Base-by-base conservation (phyloP, 202 grass and related monocot species). In the Elaeis oleifera region DNA sequence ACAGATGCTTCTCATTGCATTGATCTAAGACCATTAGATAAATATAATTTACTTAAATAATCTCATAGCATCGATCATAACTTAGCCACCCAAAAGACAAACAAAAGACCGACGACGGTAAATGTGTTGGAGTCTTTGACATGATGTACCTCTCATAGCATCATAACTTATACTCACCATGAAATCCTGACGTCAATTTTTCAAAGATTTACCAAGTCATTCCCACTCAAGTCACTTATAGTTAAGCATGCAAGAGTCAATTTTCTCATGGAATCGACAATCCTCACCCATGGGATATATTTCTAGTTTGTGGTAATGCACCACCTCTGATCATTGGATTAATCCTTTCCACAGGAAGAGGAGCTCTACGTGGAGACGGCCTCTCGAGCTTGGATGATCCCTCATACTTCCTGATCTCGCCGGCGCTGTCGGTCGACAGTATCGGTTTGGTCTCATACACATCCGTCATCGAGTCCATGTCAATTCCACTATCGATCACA, bases 381-480 rank as follows among this genome's bases (percentile, higher is more conserved):
- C 75, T 86, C 69, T 92, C 85, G 11, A 84, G 73, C 82, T 84
- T 92, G 28, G 88, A 72, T 18, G 67, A 20, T 25, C 52, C 65
- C 2, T 88, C 78, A 53, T 69, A 76, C 32, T 73, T 71, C 68
- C 2, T 3, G 2, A 77, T 85, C 71, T 84, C 83, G 16, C 81
- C 84, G 4, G 63, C 59, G 53, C 72, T 75, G 56, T 84, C 88
- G 24, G 65, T 68, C 21, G 92, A 91, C 27, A 91, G 50, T 22
- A 97, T 74, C 19, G 81, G 78, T 69, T 94, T 99, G 23, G 63
- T 60, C 23, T 89, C 88, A 15, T 89, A 94, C 23, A 84, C 69
- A 11, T 88, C 92, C 49, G 51, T 22, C 23, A 81, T 77, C 1
- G 87, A 83, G 58, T 86, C 88, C 79, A 89, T 89, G 82, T 77